Evolutionary conservation across 208 protist genomes (phyloP).

Genomic region (Leishmania major): DNA sequence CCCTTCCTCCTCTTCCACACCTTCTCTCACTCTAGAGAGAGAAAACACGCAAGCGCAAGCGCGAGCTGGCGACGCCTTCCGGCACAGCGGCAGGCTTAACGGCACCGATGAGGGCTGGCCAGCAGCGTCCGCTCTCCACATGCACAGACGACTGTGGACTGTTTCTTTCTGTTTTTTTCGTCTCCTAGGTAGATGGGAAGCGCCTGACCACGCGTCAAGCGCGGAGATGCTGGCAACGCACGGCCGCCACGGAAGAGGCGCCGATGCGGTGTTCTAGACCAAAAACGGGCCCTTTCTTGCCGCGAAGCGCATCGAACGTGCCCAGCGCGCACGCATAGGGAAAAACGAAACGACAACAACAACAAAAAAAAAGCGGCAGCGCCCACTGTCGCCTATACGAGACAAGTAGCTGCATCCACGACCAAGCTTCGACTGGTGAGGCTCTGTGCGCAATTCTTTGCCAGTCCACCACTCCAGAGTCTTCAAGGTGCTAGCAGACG

Average conservation of each 20-base stretch:
- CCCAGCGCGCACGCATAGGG: not conserved
- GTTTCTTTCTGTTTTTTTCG: not conserved
- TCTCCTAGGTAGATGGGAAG: not conserved
- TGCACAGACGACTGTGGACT: not conserved
- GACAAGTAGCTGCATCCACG: not conserved
- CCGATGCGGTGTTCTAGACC: not conserved
- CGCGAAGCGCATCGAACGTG: not conserved
- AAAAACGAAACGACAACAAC: not conserved
- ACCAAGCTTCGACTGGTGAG: not conserved
- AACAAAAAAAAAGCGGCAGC: not conserved
- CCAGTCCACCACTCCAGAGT: not conserved
- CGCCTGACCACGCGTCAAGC: not conserved
- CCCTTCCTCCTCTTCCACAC: not conserved
- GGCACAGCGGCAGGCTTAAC: not conserved
- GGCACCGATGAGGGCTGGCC: not conserved
- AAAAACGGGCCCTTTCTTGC: not conserved
- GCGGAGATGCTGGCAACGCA: not conserved
- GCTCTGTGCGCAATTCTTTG: not conserved
- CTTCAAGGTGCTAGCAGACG: conserved; percentile 16
- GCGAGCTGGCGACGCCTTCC: not conserved
- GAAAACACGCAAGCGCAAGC: not conserved
- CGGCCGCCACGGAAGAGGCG: too few relatives aligned
- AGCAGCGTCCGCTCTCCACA: not conserved
- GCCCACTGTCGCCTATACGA: not conserved
- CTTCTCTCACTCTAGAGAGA: not conserved